These are phyloP conservation scores for Rhizophagus prolifer DNA, from an alignment of 192 early-diverging fungal species.

Conservation along the genomic window DNA sequence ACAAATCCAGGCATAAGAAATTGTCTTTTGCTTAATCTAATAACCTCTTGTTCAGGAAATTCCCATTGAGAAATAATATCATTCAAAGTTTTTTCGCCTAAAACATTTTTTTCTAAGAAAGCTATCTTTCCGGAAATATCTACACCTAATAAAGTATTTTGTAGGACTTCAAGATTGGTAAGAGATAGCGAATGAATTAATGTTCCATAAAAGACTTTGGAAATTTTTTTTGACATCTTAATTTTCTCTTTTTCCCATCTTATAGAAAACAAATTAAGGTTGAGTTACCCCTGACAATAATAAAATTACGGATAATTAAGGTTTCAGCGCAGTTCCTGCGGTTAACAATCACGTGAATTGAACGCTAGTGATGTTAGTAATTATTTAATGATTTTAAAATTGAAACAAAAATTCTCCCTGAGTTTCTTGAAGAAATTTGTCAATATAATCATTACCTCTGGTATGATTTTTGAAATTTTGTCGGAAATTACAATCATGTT, in stretches of 20 bases:
- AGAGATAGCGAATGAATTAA: conserved; percentile 67
- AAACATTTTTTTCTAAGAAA: conserved; percentile 52
- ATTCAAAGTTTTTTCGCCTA: conserved; percentile 36
- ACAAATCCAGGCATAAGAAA: conserved; percentile 90
- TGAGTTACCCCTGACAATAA: no score
- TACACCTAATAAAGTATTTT: conserved; percentile 67
- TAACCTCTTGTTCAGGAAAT: conserved; percentile 36
- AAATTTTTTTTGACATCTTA: conserved; percentile 17
- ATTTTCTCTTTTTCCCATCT: background rate
- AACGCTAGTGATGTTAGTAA: no score
- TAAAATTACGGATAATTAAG: no score
- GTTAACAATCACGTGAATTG: no score
- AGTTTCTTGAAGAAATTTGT: no score
- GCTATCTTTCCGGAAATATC: conserved; percentile 66
- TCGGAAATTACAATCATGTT: no score
- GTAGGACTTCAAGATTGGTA: conserved; percentile 64
- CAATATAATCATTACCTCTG: no score
- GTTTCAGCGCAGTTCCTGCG: no score
- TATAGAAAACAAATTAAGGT: no score
- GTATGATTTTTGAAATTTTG: no score
- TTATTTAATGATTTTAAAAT: no score
- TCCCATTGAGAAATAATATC: conserved; percentile 30
- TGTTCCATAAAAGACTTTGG: conserved; percentile 59
- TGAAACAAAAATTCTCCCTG: no score
- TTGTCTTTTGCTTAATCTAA: conserved; percentile 52